A percentile compares a stretch with the other conserved stretches of the same genome.
Conservation (phyloP, 2,329 filamentous ascomycete species). For the Neocucurbitaria cava region DNA sequence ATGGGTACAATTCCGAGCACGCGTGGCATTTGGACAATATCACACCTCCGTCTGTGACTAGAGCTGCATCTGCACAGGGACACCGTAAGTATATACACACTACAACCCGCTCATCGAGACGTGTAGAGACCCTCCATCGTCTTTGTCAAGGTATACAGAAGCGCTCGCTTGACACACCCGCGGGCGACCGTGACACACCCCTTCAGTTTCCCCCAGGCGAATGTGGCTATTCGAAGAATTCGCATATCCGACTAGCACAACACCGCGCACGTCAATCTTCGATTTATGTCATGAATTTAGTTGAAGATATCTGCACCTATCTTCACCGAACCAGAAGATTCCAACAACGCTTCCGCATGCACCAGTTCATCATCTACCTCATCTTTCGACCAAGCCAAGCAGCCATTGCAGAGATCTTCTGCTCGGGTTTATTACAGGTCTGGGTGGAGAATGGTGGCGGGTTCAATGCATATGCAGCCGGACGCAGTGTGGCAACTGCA, state of each 20-base stretch:
- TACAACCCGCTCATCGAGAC: slow-evolving; percentile 17
- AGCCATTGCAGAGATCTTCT: slow-evolving; percentile 39
- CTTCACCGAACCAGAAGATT: slow-evolving; percentile 11
- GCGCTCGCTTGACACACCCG: slow-evolving; percentile 20
- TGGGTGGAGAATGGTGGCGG: slow-evolving; percentile 37
- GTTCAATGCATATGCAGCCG: slow-evolving; percentile 38
- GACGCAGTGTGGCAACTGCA: slow-evolving; percentile 30
- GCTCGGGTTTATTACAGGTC: slow-evolving; percentile 34
- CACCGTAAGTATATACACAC: slow-evolving; percentile 37
- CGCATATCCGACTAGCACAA: slow-evolving; percentile 24
- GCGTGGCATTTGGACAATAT: slow-evolving; percentile 32
- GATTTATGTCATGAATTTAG: slow-evolving; percentile 42
- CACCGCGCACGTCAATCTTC: slow-evolving; percentile 31
- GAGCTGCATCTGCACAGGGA: slow-evolving; percentile 11
- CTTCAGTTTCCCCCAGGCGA: slow-evolving; percentile 30
- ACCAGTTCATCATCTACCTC: slow-evolving; percentile 36
- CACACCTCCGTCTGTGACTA: slow-evolving; percentile 7
- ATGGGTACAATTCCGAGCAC: not conserved
- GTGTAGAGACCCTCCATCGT: slow-evolving; percentile 17
- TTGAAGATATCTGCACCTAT: slow-evolving; percentile 34
- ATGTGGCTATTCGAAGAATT: slow-evolving; percentile 34
- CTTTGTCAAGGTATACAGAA: slow-evolving; percentile 25
- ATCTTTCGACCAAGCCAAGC: slow-evolving; percentile 33
- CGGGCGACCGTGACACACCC: slow-evolving; percentile 14
- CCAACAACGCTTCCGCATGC: slow-evolving; percentile 30